Evolutionary conservation across 441 rosid species (phyloP), one percentile per base, ranked within the genome.

Genomic region (Croton laevigatus): DNA sequence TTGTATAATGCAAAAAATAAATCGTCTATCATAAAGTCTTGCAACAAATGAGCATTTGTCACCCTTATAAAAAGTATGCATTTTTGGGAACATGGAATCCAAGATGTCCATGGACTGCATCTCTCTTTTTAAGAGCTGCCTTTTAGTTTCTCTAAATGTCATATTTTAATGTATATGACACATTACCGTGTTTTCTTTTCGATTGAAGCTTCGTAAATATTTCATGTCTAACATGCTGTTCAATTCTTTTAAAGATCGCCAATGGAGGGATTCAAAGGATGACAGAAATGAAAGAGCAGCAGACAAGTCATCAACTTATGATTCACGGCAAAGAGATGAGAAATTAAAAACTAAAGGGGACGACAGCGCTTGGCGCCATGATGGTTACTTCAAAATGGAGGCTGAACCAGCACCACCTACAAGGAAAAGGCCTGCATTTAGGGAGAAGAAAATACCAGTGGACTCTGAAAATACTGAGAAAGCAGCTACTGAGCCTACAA

Each of bases 391-490:
- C 38, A 85, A 88, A 78, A 69, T 76, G 83, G 93, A 88, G 71
- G 75, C 81, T 54, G 80, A 88, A 62, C 84, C 71, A 49, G 80
- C 83, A 53, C 66, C 81, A 38, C 78, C 79, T 71, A 67, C 78
- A 27, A 81, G 84, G 75, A 95, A 89, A 84, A 85, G 95, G 67
- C 96, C 93, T 22, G 88, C 99, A 69, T 95, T 93, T 81, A 82
- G 87, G 68, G 98, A 95, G 84, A 86, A 84, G 80, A 95, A 87
- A 81, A 70, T 60, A 1, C 72, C 84, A 5, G 80, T 1, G 32
- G 32, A 27, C 32, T 27, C 32, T 27, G 32, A 27, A 27, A 27
- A 27, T 27, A 27, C 32, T 27, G 32, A 27, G 2, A 27, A 27
- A 27, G 32, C 32, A 27, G 2, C 32, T 27, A 27, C 32, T 27